Conservation (phyloP, 2,329 filamentous ascomycete species). For the Plenodomus tracheiphilus region DNA sequence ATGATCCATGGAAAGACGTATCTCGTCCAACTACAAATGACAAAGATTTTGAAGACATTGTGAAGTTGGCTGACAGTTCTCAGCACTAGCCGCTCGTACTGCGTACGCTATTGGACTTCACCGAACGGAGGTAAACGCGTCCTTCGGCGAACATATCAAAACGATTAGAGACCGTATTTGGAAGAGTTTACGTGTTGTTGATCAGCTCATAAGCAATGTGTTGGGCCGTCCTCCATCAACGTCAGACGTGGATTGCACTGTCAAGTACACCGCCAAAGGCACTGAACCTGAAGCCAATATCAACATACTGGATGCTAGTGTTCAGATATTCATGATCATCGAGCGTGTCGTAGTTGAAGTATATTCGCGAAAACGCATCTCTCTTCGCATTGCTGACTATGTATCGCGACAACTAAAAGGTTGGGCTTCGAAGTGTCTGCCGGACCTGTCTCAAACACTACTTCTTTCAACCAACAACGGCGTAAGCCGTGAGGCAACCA, state of each 20-base stretch:
- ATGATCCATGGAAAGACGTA: no score
- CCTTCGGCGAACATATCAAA: slow-evolving; percentile 50
- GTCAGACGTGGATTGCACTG: slow-evolving; percentile 54
- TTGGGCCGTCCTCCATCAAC: slow-evolving; percentile 58
- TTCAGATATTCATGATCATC: slow-evolving; percentile 55
- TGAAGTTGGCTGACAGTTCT: background rate
- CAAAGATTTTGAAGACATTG: no score
- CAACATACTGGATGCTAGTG: slow-evolving; percentile 37
- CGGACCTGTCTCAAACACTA: slow-evolving; percentile 30
- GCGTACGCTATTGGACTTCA: slow-evolving; percentile 58
- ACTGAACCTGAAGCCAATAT: slow-evolving; percentile 16
- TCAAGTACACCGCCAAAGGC: slow-evolving; percentile 42
- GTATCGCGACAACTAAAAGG: slow-evolving; percentile 47
- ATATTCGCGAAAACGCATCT: slow-evolving; percentile 49
- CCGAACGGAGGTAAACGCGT: slow-evolving; percentile 55
- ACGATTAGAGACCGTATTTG: slow-evolving; percentile 54
- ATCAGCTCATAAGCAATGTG: slow-evolving; percentile 56
- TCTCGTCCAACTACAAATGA: no score
- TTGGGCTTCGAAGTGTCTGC: slow-evolving; percentile 46
- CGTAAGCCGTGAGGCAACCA: slow-evolving; percentile 20
- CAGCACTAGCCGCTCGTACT: slow-evolving; percentile 53
- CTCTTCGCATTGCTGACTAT: slow-evolving; percentile 46
- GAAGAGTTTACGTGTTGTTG: slow-evolving; percentile 57
- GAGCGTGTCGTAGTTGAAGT: slow-evolving; percentile 53
- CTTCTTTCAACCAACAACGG: slow-evolving; percentile 24